Conservation (phyloP, 768 basidiomycete species). For the Amanita muscaria region DNA sequence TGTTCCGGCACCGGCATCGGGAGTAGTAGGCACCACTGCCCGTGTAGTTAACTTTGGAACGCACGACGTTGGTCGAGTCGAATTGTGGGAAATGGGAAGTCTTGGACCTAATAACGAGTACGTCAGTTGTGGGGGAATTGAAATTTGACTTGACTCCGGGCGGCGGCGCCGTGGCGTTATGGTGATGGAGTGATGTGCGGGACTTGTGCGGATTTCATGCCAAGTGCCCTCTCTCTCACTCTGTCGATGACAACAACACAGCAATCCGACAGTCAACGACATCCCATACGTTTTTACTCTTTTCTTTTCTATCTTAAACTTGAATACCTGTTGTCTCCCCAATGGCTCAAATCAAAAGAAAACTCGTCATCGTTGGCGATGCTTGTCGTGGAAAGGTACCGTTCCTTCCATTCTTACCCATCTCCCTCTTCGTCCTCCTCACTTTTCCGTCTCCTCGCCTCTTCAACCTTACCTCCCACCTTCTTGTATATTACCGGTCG, state of each 20-base stretch:
- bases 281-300: not conserved
- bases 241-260: too few species aligned
- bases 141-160: not conserved
- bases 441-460: too few species aligned
- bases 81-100: constrained; percentile 69
- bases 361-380: constrained; percentile 98
- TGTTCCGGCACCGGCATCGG: too few species aligned
- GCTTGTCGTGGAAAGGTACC: constrained; percentile 91
- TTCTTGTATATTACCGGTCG: constrained; percentile 4
- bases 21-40: too few species aligned
- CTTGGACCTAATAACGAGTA: constrained; percentile 56
- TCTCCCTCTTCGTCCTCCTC: too few species aligned
- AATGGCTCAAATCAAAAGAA: constrained; percentile 99
- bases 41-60: constrained; percentile 37
- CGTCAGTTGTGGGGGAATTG: constrained; percentile 35
- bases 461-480: constrained; percentile 14
- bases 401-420: constrained; percentile 11
- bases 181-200: too few species aligned
- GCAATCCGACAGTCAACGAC: too few species aligned
- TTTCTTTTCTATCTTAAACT: not conserved
- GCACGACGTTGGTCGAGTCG: constrained; percentile 46
- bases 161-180: too few species aligned
- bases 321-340: too few species aligned
- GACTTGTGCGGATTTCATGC: too few species aligned
- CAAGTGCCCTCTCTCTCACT: too few species aligned